Percentiles rank a stretch among this genome's conserved stretches.
Conservation (phyloP, 768 basidiomycete genomes). For the Leccinum fibrillosum region DNA sequence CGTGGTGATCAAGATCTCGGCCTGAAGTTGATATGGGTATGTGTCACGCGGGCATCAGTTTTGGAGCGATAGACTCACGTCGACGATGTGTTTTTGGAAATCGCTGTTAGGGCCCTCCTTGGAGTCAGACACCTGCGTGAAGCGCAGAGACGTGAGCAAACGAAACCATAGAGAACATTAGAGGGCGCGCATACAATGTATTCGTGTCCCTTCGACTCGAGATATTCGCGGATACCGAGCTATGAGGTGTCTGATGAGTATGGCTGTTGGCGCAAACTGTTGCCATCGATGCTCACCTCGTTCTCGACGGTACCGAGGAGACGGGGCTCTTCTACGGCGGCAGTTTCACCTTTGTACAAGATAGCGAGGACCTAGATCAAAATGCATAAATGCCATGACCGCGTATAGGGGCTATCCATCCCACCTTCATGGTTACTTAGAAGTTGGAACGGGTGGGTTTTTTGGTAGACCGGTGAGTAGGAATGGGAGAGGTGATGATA, state of each 20-base stretch:
- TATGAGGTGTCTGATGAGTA: conserved; percentile 25
- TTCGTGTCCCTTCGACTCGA: conserved; percentile 72
- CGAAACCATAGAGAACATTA: background rate
- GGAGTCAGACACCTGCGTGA: conserved; percentile 62
- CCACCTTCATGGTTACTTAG: conserved; percentile 42
- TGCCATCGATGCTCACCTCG: conserved; percentile 40
- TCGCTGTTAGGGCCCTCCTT: conserved; percentile 81
- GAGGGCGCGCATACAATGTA: conserved; percentile 47
- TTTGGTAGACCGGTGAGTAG: conserved; percentile 1
- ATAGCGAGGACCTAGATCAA: conserved; percentile 61
- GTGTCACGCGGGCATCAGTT: conserved; percentile 7
- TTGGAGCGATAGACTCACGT: conserved; percentile 45
- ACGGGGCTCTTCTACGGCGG: conserved; percentile 67
- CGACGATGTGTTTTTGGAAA: conserved; percentile 80
- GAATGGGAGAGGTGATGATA: conserved; percentile 5
- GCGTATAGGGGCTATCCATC: background rate
- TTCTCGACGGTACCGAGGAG: conserved; percentile 82
- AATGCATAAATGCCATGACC: background rate
- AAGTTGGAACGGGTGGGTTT: background rate
- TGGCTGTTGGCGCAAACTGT: background rate
- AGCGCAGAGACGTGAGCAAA: background rate
- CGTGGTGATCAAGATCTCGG: conserved; percentile 78
- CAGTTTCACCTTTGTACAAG: conserved; percentile 64
- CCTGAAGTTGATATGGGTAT: conserved; percentile 37
- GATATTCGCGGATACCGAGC: conserved; percentile 72